Conservation (phyloP, 495 filamentous ascomycete species). For the Tuber aestivum region DNA sequence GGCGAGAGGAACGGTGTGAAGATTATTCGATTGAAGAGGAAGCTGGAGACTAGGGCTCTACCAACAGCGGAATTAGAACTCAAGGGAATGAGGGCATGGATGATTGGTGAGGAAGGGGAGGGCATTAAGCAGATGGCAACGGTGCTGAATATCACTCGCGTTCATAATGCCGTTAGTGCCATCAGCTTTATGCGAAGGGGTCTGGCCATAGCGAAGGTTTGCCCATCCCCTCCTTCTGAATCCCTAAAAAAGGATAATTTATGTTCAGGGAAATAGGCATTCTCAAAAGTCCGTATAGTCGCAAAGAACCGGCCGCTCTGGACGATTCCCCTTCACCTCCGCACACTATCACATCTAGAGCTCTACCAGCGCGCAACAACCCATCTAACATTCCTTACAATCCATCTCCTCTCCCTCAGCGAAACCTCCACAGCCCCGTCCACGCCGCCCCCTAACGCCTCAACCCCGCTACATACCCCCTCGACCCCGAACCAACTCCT, state of each 20-base stretch:
- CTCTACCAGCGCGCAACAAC: conserved; percentile 52
- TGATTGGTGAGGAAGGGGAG: conserved; percentile 57
- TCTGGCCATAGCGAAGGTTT: conserved; percentile 57
- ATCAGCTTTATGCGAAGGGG: conserved; percentile 56
- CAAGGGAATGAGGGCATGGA: conserved; percentile 55
- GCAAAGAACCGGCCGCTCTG: conserved; percentile 49
- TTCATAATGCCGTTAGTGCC: conserved; percentile 57
- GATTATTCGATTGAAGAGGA: conserved; percentile 64
- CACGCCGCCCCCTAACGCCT: conserved; percentile 22
- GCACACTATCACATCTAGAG: conserved; percentile 53
- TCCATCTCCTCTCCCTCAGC: conserved; percentile 53
- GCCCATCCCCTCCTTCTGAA: conserved; percentile 39
- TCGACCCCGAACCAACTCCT: conserved; percentile 48
- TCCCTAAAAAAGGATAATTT: neutral
- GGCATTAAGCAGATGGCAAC: conserved; percentile 62
- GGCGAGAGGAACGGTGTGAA: conserved; percentile 60
- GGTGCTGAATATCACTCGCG: conserved; percentile 62
- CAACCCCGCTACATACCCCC: conserved; percentile 33
- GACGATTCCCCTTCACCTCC: conserved; percentile 56
- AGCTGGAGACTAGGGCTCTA: conserved; percentile 62
- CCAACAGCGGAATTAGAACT: conserved; percentile 67
- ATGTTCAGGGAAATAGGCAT: conserved; percentile 27
- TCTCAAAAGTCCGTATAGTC: conserved; percentile 49
- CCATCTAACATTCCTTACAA: conserved; percentile 57
- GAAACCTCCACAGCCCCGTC: conserved; percentile 43